phyloP scores from a whole-genome alignment of 805 yeast species.

The Candida insectorum region DNA sequence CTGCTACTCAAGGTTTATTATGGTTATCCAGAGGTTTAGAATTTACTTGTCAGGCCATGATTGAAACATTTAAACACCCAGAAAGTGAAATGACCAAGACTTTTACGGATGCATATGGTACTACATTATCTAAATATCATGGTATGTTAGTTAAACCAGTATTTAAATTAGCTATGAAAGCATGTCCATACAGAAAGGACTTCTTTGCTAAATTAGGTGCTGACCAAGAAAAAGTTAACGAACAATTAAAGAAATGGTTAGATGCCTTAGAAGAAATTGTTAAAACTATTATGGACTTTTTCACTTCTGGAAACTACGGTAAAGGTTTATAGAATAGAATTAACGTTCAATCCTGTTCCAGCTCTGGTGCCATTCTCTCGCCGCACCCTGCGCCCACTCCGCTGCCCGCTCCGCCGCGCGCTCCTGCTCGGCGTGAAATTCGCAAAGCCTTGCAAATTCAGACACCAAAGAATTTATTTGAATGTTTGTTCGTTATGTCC shows the following conservation, averaged over 20 bases:
- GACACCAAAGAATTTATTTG: too few species aligned
- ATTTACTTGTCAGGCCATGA: conserved; percentile 87
- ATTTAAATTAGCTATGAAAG: conserved; percentile 91
- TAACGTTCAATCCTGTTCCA: too few species aligned
- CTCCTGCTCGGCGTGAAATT: too few species aligned
- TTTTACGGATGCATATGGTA: conserved; percentile 79
- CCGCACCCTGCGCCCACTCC: too few species aligned
- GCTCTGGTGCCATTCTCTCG: too few species aligned
- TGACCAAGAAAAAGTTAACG: conserved; percentile 63
- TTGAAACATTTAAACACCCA: conserved; percentile 69
- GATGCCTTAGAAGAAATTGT: conserved; percentile 74
- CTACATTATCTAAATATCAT: conserved; percentile 79
- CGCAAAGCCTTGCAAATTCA: too few species aligned
- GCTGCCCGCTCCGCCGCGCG: too few species aligned
- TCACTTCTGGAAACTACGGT: conserved; percentile 78
- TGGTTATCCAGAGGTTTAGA: conserved; percentile 86
- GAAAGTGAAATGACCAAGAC: conserved; percentile 65
- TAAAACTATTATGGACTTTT: conserved; percentile 67
- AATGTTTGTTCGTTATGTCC: too few species aligned
- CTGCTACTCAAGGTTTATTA: conserved; percentile 85
- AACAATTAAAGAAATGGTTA: conserved; percentile 71
- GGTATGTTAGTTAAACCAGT: conserved; percentile 79
- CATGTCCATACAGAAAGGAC: conserved; percentile 87
- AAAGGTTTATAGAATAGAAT: conserved; percentile 76
- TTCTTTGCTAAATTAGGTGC: conserved; percentile 80